A percentile compares a stretch with the other conserved stretches of the same genome.
These are phyloP conservation scores for Trichoderma harzianum DNA, from an alignment of 2,329 filamentous ascomycete genomes.

Conservation along the genomic window DNA sequence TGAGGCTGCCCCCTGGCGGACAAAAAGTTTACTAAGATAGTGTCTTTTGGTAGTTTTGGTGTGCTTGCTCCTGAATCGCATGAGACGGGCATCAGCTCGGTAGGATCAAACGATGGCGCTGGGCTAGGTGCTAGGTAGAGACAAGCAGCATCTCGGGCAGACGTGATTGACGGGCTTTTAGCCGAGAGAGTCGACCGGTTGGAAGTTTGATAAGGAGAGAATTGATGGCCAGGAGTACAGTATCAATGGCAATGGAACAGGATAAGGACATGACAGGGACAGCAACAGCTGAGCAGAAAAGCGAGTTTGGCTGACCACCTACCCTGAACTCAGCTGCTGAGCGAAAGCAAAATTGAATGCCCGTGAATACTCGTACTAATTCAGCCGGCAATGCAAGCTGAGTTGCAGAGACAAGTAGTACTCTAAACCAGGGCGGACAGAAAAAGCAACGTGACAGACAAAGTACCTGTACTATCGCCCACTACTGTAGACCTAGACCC, in stretches of 20 bases:
- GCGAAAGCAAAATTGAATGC: neutral
- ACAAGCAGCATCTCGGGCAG: neutral
- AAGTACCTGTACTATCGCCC: neutral
- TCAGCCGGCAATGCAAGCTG: neutral
- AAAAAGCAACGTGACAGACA: neutral
- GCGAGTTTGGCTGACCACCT: neutral
- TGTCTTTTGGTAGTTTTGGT: neutral
- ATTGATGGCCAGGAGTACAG: neutral
- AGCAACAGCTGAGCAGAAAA: neutral
- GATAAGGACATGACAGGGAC: neutral
- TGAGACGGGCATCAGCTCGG: neutral
- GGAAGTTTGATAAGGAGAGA: neutral
- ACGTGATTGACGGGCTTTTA: neutral
- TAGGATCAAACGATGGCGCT: neutral
- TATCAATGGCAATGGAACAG: neutral
- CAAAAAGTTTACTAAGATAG: neutral
- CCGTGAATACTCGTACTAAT: neutral
- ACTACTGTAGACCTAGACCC: neutral
- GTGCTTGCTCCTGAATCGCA: neutral
- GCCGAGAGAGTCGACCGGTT: neutral
- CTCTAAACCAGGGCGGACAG: neutral
- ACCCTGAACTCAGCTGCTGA: neutral
- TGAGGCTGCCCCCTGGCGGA: too few species aligned
- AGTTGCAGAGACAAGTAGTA: neutral
- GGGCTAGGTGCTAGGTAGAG: neutral